These are phyloP conservation scores for Neofusicoccum cordaticola DNA, from an alignment of 2,329 filamentous ascomycete species.

Conservation along the genomic window DNA sequence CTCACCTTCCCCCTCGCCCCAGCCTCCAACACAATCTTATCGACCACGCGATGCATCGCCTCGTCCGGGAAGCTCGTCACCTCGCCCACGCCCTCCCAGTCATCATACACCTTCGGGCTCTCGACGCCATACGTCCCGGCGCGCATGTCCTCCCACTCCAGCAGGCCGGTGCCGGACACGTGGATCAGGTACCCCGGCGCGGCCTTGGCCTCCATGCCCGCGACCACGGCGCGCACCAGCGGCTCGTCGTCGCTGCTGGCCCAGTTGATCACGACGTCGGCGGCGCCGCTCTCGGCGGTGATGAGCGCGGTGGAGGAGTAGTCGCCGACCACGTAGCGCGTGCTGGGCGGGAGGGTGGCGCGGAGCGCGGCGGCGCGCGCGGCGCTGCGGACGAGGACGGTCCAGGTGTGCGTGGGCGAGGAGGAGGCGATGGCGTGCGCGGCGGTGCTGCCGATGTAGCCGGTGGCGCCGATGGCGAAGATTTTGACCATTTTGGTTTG, in stretches of 20 bases:
- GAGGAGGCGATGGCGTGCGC: not conserved
- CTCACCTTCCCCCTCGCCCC: constrained; percentile 23
- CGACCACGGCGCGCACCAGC: not conserved
- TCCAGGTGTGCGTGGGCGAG: not conserved
- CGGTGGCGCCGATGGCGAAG: not conserved
- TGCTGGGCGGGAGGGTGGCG: not conserved
- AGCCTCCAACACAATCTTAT: constrained; percentile 61
- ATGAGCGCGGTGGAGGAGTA: not conserved
- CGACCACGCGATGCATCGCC: constrained; percentile 64
- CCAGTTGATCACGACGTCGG: not conserved
- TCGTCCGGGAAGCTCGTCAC: constrained; percentile 56
- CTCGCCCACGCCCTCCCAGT: constrained; percentile 56
- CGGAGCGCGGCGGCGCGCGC: not conserved
- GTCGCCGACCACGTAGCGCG: not conserved
- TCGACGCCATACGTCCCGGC: constrained; percentile 42
- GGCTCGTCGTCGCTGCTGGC: not conserved
- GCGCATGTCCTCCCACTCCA: not conserved
- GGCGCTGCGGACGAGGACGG: not conserved
- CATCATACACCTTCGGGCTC: constrained; percentile 54
- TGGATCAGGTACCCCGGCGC: not conserved
- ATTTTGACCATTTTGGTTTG: too few relatives aligned
- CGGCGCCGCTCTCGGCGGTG: not conserved
- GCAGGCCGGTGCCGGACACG: not conserved
- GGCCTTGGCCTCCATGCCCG: not conserved
- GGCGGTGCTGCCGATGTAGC: not conserved